A percentile compares a stretch with the other conserved stretches of the same genome.
These are phyloP conservation scores for Ostreobium quekettii DNA, from an alignment of 139 green algal genomes.

Conservation along the genomic window DNA sequence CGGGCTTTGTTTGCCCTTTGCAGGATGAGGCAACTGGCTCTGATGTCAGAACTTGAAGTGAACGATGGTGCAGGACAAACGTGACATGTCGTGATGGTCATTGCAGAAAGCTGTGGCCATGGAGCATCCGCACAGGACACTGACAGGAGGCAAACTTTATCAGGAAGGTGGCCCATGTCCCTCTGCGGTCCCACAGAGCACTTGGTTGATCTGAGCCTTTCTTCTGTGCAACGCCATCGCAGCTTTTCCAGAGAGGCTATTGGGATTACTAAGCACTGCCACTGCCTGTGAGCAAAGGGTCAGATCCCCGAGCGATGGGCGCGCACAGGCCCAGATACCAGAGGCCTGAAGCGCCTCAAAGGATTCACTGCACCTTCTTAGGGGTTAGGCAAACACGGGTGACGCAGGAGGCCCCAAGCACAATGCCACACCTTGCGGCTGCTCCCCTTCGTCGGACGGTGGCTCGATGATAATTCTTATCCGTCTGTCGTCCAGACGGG, in stretches of 20 bases:
- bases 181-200: too few species aligned
- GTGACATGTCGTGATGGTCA: not conserved
- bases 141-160: too few species aligned
- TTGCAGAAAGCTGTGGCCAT: too few species aligned
- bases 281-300: not conserved
- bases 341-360: not conserved
- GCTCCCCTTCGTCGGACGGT: not conserved
- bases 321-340: not conserved
- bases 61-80: not conserved
- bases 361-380: not conserved
- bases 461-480: constrained; percentile 10
- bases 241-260: too few species aligned
- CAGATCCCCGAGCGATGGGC: not conserved
- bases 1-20: not conserved
- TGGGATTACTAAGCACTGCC: not conserved
- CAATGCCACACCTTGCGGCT: too few species aligned
- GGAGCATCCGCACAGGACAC: too few species aligned
- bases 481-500: not conserved
- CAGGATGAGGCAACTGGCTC: not conserved
- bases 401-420: too few species aligned
- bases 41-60: not conserved
- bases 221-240: too few species aligned
- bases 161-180: too few species aligned
- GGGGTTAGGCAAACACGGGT: too few species aligned
- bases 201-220: too few species aligned